phyloP scores from a whole-genome alignment of 2,329 filamentous ascomycete species.

The Phyllosticta citrichinensis region DNA sequence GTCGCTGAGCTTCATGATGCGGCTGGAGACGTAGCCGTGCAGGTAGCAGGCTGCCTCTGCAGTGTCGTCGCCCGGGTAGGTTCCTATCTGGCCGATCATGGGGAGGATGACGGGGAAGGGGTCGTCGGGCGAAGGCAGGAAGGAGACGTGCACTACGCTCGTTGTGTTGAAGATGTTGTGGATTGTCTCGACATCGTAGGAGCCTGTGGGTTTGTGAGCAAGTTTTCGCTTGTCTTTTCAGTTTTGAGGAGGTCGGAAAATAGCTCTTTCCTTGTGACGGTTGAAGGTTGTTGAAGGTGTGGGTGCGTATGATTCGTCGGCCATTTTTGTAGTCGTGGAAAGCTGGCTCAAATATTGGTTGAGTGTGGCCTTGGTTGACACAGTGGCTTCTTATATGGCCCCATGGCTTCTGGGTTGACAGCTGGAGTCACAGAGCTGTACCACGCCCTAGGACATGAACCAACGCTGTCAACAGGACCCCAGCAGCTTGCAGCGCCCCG shows the following conservation, averaged over 20 bases:
- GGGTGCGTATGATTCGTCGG: slow-evolving; percentile 48
- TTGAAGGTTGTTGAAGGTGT: slow-evolving; percentile 48
- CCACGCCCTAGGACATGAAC: too few species aligned
- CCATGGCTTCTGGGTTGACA: too few species aligned
- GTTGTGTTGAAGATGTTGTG: slow-evolving; percentile 65
- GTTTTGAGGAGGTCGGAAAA: neutral
- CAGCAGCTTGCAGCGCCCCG: neutral
- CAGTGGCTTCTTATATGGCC: too few species aligned
- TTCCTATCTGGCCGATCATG: slow-evolving; percentile 78
- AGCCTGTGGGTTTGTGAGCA: slow-evolving; percentile 37
- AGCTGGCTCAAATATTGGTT: neutral
- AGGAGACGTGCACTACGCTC: slow-evolving; percentile 72
- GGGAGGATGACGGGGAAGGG: slow-evolving; percentile 70
- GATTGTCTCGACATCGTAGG: slow-evolving; percentile 63
- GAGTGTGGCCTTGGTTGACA: neutral
- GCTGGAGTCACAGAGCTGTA: too few species aligned
- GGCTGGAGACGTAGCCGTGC: slow-evolving; percentile 73
- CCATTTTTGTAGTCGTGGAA: neutral
- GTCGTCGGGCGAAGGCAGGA: slow-evolving; percentile 48
- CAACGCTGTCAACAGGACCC: neutral
- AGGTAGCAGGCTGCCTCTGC: slow-evolving; percentile 56
- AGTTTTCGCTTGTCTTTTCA: neutral
- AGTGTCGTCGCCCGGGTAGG: slow-evolving; percentile 51
- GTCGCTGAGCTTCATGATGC: slow-evolving; percentile 58
- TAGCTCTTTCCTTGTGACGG: slow-evolving; percentile 55